Conservation (phyloP, 768 basidiomycete species). For the Amanita pseudoporphyria region DNA sequence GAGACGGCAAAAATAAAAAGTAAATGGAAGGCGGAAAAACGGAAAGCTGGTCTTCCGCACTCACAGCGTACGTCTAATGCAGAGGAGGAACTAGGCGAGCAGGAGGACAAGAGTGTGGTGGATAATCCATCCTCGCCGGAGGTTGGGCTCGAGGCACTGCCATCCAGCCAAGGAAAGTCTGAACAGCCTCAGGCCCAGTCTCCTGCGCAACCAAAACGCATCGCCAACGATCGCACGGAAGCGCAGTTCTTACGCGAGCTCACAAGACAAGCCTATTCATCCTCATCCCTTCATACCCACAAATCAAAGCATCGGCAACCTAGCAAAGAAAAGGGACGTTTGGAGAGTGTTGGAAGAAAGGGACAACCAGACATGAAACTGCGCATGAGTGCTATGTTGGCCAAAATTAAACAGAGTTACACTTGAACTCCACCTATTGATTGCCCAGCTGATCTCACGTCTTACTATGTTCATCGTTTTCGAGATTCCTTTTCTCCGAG, state of each 20-base stretch:
- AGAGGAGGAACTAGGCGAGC: conserved; percentile 7
- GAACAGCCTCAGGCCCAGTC: conserved; percentile 8
- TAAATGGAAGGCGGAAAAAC: conserved; percentile 70
- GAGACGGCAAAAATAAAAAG: conserved; percentile 67
- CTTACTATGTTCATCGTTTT: conserved; percentile 46
- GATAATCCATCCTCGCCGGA: not conserved
- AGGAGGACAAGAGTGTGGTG: not conserved
- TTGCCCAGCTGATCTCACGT: conserved; percentile 11
- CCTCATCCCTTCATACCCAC: conserved; percentile 45
- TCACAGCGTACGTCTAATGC: conserved; percentile 6
- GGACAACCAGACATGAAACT: conserved; percentile 68
- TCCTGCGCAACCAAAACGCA: conserved; percentile 11
- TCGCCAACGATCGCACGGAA: conserved; percentile 13
- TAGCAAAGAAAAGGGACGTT: conserved; percentile 15
- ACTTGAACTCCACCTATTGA: conserved; percentile 18
- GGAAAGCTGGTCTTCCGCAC: conserved; percentile 24
- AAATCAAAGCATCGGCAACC: conserved; percentile 33
- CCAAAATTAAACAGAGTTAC: conserved; percentile 67
- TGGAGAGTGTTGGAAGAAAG: conserved; percentile 22
- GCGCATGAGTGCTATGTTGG: conserved; percentile 80
- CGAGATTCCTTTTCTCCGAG: conserved; percentile 34
- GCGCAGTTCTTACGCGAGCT: conserved; percentile 45
- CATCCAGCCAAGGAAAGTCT: not conserved
- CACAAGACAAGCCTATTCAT: conserved; percentile 52
- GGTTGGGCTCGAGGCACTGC: not conserved